Evolutionary conservation across 768 basidiomycete genomes (phyloP).

Genomic region (Suillus brevipes): DNA sequence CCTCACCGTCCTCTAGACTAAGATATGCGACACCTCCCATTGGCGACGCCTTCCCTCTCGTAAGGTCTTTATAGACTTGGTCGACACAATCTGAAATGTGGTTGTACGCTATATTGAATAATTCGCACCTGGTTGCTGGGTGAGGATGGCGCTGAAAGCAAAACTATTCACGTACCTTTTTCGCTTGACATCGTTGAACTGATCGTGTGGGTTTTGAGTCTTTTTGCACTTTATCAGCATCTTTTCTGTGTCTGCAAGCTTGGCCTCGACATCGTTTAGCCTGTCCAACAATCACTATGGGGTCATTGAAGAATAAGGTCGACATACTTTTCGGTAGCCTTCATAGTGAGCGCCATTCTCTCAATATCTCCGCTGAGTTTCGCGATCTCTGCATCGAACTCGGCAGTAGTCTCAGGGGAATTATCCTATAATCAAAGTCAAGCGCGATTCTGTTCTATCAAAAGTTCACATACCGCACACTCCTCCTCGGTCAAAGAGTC

Average conservation of each 20-base stretch:
- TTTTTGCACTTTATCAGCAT: slow-evolving; percentile 89
- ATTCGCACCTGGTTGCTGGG: slow-evolving; percentile 50
- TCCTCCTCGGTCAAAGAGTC: slow-evolving; percentile 72
- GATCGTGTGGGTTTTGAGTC: slow-evolving; percentile 87
- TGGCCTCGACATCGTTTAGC: slow-evolving; percentile 80
- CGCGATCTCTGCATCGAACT: slow-evolving; percentile 70
- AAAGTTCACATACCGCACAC: slow-evolving; percentile 48
- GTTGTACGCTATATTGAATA: slow-evolving; percentile 95
- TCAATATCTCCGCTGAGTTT: slow-evolving; percentile 82
- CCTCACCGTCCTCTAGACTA: slow-evolving; percentile 93
- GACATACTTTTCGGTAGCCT: slow-evolving; percentile 84
- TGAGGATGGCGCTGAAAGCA: slow-evolving; percentile 4
- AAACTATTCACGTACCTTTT: slow-evolving; percentile 52
- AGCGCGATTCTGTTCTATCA: not conserved
- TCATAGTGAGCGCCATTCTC: slow-evolving; percentile 94
- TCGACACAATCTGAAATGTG: slow-evolving; percentile 96
- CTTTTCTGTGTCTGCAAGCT: slow-evolving; percentile 83
- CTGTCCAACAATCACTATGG: slow-evolving; percentile 34
- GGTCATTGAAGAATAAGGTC: not conserved
- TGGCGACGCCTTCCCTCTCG: slow-evolving; percentile 90
- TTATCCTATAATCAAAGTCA: slow-evolving; percentile 46
- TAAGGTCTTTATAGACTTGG: slow-evolving; percentile 95
- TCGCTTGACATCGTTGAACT: slow-evolving; percentile 86
- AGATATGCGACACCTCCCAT: slow-evolving; percentile 98
- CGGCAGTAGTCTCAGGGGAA: slow-evolving; percentile 60